Conservation (phyloP, 2,329 filamentous ascomycete species). For the Talaromyces sp. region DNA sequence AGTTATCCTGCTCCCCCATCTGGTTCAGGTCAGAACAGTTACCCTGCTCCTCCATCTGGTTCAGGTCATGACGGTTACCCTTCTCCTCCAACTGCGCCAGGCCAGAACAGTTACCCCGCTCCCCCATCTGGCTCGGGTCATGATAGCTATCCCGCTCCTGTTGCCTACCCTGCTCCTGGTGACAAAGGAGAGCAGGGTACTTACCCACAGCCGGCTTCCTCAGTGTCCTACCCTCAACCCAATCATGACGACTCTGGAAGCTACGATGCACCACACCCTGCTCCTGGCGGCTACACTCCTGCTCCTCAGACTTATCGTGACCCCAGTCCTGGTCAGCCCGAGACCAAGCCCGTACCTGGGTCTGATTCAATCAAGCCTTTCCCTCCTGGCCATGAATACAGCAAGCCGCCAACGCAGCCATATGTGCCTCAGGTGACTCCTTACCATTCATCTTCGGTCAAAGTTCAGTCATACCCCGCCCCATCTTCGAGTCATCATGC, state of each 20-base stretch:
- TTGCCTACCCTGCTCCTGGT: too few relatives aligned
- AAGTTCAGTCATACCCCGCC: background rate
- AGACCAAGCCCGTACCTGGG: background rate
- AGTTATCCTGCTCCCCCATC: background rate
- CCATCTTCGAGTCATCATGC: constrained; percentile 6
- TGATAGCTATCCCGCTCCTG: too few relatives aligned
- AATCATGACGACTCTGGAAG: background rate
- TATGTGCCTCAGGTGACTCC: background rate
- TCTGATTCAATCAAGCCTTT: background rate
- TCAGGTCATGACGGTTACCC: too few relatives aligned
- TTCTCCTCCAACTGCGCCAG: too few relatives aligned
- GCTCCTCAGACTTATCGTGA: background rate
- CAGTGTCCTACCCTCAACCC: background rate
- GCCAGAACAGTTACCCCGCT: too few relatives aligned
- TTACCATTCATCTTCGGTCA: background rate
- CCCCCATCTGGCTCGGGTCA: too few relatives aligned
- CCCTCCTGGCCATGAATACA: constrained; percentile 2
- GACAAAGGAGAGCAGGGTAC: too few relatives aligned
- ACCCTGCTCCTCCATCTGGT: background rate
- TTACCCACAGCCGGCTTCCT: too few relatives aligned
- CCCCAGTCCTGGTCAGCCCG: background rate
- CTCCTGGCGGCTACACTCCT: background rate
- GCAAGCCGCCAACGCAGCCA: background rate
- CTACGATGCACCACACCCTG: background rate
- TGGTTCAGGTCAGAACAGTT: background rate